Conservation (phyloP, 2,329 filamentous ascomycete genomes). For the Colletotrichum tropicicola region DNA sequence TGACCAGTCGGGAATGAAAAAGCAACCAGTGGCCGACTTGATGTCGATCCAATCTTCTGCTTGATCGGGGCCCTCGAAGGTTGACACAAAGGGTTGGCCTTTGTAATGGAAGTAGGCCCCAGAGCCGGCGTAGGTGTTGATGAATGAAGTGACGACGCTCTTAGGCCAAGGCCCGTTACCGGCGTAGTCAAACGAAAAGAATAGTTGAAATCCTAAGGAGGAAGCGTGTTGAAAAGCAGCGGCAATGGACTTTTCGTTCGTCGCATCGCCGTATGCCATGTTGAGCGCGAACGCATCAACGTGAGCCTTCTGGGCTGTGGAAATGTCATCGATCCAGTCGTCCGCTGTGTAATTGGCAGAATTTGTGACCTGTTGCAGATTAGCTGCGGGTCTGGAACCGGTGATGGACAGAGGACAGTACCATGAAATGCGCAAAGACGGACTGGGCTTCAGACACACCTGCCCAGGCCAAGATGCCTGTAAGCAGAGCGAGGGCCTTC, state of each 20-base stretch:
- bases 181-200: constrained; percentile 42
- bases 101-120: constrained; percentile 33
- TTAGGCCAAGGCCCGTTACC: constrained; percentile 28
- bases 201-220: constrained; percentile 35
- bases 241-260: neutral
- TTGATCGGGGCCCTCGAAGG: constrained; percentile 52
- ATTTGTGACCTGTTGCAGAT: constrained; percentile 3
- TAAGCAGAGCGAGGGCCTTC: no score
- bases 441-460: neutral
- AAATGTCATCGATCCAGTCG: constrained; percentile 54
- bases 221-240: constrained; percentile 20
- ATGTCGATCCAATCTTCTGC: constrained; percentile 52
- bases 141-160: neutral
- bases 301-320: constrained; percentile 52
- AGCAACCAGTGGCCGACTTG: constrained; percentile 46
- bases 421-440: constrained; percentile 26
- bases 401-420: neutral
- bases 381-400: neutral
- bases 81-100: constrained; percentile 46
- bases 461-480: no score
- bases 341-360: constrained; percentile 37
- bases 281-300: constrained; percentile 38
- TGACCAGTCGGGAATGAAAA: constrained; percentile 56
- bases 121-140: constrained; percentile 1
- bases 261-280: constrained; percentile 3